Evolutionary conservation across 1,284 basidiomycete species (phyloP), one percentile per base, ranked within the genome.

Genomic region (Ceratobasidium sp.): DNA sequence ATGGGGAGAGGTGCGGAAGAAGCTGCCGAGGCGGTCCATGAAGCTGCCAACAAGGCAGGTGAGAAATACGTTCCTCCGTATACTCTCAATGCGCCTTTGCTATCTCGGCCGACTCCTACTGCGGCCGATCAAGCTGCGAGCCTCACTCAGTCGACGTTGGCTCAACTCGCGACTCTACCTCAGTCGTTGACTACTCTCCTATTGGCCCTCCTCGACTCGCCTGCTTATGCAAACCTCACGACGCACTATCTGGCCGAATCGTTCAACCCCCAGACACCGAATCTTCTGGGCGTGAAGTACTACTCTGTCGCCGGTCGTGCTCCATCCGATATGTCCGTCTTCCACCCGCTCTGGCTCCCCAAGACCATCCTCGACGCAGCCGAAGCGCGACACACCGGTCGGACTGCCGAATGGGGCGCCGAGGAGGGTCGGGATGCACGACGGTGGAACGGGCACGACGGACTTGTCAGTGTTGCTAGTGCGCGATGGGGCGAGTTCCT

Each of bases 261-360:
- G 0, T 99, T 99, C 86, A 99, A 99, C 83, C 97, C 97, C 0
- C 81, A 87, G 6, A 98, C 96, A 0, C 97, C 96, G 0, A 87
- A 99, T 80, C 89, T 92, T 78, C 91, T 73, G 17, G 86, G 86
- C 54, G 95, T 99, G 73, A 93, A 93, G 79, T 99, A 99, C 86
- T 97, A 92, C 82, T 95, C 92, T 78, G 90, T 99, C 45, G 94
- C 96, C 0, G 94, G 94, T 0, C 89, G 96, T 15, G 87, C 66
- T 22, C 51, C 91, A 27, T 85, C 86, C 15, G 88, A 88, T 76
- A 88, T 98, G 79, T 90, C 85, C 80, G 86, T 98, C 44, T 93
- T 94, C 87, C 97, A 99, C 82, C 98, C 98, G 0, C 89, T 99
- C 63, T 99, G 97, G 96, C 87, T 99, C 54, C 95, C 97, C 1